Evolutionary conservation across 768 basidiomycete species (phyloP).

Genomic region (Thelephora aurantiotincta): DNA sequence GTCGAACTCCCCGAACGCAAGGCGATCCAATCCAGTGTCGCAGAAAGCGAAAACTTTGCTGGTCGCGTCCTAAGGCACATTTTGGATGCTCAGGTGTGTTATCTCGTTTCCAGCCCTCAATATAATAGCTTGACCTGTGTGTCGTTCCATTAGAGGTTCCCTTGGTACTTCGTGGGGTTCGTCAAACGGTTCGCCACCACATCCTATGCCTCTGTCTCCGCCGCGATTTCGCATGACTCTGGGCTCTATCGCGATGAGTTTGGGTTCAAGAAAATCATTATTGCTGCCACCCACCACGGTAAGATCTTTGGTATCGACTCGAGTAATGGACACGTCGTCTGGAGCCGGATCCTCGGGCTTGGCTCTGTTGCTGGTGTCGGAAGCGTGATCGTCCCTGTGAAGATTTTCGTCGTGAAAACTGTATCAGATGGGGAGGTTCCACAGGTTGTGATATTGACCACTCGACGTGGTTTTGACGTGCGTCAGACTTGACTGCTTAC

Average conservation of each 20-base stretch:
- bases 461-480: constrained; percentile 35
- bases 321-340: constrained; percentile 59
- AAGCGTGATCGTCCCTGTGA: constrained; percentile 40
- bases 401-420: constrained; percentile 39
- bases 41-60: constrained; percentile 31
- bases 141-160: constrained; percentile 38
- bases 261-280: constrained; percentile 76
- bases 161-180: constrained; percentile 54
- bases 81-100: constrained; percentile 39
- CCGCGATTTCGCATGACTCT: constrained; percentile 18
- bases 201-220: constrained; percentile 39
- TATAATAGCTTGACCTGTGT: background rate
- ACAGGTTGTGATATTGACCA: constrained; percentile 48
- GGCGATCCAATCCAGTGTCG: constrained; percentile 19
- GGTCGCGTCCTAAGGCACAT: constrained; percentile 42
- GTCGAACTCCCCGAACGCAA: constrained; percentile 64
- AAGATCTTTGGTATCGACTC: constrained; percentile 79
- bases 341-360: constrained; percentile 66
- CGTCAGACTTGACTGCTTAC: background rate
- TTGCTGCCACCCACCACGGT: constrained; percentile 55
- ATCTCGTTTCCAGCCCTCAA: background rate
- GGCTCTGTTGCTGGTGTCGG: constrained; percentile 51
- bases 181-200: constrained; percentile 57
- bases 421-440: constrained; percentile 33
- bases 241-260: constrained; percentile 59